Evolutionary conservation across 495 filamentous ascomycete species (phyloP).

Genomic region (Aspergillus biplanus): DNA sequence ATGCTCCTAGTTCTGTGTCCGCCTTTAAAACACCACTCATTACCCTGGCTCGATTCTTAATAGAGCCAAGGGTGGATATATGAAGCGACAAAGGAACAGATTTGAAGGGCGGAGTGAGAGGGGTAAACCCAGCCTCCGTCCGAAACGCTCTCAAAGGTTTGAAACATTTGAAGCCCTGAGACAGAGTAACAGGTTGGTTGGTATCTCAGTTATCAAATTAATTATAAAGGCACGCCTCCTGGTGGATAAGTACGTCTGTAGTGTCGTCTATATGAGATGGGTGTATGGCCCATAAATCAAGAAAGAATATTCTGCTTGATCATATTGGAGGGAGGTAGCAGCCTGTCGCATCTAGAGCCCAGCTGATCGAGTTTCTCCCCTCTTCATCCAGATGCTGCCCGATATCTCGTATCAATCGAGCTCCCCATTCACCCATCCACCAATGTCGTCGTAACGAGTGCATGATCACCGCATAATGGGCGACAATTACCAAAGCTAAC

Average conservation of each 20-base stretch:
- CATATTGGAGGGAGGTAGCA: constrained; percentile 31
- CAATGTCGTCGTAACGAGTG: constrained; percentile 52
- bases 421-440: constrained; percentile 56
- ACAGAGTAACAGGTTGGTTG: not conserved
- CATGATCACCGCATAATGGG: constrained; percentile 54
- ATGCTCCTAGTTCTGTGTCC: not conserved
- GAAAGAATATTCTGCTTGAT: not conserved
- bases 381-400: constrained; percentile 34
- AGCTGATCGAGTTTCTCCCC: constrained; percentile 40
- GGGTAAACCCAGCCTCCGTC: not conserved
- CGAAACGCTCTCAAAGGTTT: not conserved
- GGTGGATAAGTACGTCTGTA: not conserved
- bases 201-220: not conserved
- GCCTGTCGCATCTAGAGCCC: constrained; percentile 47
- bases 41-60: no score
- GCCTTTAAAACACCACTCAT: not conserved
- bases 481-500: constrained; percentile 57
- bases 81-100: no score
- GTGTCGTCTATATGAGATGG: not conserved
- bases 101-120: not conserved
- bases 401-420: constrained; percentile 36
- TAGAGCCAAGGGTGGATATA: no score
- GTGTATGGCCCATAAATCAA: not conserved
- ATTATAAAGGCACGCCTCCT: not conserved
- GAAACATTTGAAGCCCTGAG: not conserved